phyloP scores from a whole-genome alignment of 495 filamentous ascomycete species.

The Rhypophila decipiens region DNA sequence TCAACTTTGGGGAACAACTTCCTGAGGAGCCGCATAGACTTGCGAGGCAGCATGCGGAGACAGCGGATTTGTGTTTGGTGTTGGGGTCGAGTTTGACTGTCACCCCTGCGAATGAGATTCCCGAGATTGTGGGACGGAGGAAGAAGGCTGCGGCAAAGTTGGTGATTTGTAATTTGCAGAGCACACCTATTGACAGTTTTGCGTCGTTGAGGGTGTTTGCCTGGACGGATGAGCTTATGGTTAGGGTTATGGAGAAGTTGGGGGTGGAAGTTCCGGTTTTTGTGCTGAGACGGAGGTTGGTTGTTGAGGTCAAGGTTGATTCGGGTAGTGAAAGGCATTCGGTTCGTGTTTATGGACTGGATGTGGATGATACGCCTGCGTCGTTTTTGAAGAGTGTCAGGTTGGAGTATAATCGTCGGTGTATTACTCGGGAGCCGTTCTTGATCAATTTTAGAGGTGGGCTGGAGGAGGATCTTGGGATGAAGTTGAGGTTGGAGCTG shows the following conservation, averaged over 20 bases:
- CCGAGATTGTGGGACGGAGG: slow-evolving; percentile 26
- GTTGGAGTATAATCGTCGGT: slow-evolving; percentile 28
- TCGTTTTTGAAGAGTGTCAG: slow-evolving; percentile 36
- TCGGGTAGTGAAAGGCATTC: slow-evolving; percentile 12
- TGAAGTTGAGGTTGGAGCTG: slow-evolving; percentile 26
- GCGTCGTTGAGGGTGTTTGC: slow-evolving; percentile 24
- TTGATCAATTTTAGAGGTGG: slow-evolving; percentile 23
- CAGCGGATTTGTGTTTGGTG: slow-evolving; percentile 38
- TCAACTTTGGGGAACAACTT: slow-evolving; percentile 38
- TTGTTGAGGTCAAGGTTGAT: slow-evolving; percentile 19
- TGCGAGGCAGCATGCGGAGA: slow-evolving; percentile 28
- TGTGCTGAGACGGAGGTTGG: slow-evolving; percentile 23
- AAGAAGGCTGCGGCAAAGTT: slow-evolving; percentile 24
- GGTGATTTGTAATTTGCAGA: slow-evolving; percentile 41
- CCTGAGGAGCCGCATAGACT: slow-evolving; percentile 20
- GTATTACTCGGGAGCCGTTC: slow-evolving; percentile 33
- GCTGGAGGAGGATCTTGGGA: slow-evolving; percentile 18
- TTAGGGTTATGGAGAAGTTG: slow-evolving; percentile 32
- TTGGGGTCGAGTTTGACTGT: slow-evolving; percentile 42
- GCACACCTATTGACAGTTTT: slow-evolving; percentile 32
- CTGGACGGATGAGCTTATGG: slow-evolving; percentile 34
- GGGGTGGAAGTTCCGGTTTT: slow-evolving; percentile 30
- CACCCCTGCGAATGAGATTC: slow-evolving; percentile 34
- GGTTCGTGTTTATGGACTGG: slow-evolving; percentile 27
- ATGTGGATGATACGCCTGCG: slow-evolving; percentile 37